phyloP scores from a whole-genome alignment of 768 basidiomycete species.

The Agaricus subrufescens region DNA sequence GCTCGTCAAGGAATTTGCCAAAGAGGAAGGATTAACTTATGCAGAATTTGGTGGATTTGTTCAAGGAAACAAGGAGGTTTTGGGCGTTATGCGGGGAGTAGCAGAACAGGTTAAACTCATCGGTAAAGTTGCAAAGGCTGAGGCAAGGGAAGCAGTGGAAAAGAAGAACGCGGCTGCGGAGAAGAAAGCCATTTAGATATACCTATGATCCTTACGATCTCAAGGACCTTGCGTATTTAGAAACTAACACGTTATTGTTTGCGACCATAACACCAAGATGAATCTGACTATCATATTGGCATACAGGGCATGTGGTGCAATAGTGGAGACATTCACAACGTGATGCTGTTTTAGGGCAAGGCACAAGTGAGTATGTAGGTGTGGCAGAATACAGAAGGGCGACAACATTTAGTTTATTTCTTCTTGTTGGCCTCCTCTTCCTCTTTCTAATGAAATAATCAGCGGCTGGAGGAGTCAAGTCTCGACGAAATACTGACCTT shows the following conservation, averaged over 20 bases:
- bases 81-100: conserved; percentile 77
- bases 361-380: conserved; percentile 21
- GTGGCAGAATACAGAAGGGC: conserved; percentile 15
- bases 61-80: conserved; percentile 79
- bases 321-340: conserved; percentile 20
- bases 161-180: conserved; percentile 31
- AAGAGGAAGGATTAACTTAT: conserved; percentile 80
- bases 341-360: conserved; percentile 33
- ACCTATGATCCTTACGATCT: neutral
- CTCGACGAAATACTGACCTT: conserved; percentile 56
- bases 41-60: conserved; percentile 84
- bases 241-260: neutral
- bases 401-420: conserved; percentile 52
- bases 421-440: conserved; percentile 93
- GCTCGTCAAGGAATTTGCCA: conserved; percentile 84
- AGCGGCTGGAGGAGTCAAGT: neutral
- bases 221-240: neutral
- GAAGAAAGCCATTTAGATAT: conserved; percentile 6
- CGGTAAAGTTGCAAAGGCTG: conserved; percentile 72
- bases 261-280: neutral
- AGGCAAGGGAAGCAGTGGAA: conserved; percentile 60
- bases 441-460: conserved; percentile 52
- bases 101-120: conserved; percentile 85
- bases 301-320: conserved; percentile 31
- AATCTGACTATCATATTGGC: conserved; percentile 26